Conservation (phyloP, 495 filamentous ascomycete species). For the Staphylotrichum longicolle region DNA sequence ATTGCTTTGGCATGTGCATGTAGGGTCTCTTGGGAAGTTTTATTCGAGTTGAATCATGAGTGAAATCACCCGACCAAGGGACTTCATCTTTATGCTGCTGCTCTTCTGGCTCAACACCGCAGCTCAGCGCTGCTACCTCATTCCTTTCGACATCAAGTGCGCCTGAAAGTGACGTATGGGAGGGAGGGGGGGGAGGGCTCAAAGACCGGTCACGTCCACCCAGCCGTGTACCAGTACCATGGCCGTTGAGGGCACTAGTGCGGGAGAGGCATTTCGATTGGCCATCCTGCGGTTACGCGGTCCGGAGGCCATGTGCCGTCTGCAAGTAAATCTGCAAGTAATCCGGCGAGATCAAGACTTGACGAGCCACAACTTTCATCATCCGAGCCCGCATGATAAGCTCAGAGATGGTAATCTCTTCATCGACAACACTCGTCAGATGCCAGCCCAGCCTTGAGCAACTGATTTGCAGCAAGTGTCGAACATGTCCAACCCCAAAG, state of each 20-base stretch:
- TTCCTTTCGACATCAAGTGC: conserved; percentile 6
- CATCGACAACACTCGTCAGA: no score
- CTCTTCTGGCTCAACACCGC: background rate
- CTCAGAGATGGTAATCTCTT: no score
- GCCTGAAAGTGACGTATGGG: conserved; percentile 9
- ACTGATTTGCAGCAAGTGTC: no score
- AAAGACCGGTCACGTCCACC: background rate
- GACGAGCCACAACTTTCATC: no score
- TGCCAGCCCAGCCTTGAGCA: no score
- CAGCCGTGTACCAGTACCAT: background rate
- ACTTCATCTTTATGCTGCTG: background rate
- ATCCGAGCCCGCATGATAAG: no score
- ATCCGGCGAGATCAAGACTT: background rate
- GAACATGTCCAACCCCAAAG: no score
- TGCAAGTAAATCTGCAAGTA: background rate
- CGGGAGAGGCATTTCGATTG: background rate
- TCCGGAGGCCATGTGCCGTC: background rate
- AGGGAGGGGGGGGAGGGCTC: background rate
- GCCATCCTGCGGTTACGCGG: background rate
- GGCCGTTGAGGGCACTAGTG: background rate
- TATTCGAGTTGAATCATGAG: no score
- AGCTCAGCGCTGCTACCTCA: background rate
- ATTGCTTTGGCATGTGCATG: background rate
- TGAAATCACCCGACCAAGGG: no score
- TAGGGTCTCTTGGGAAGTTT: background rate